Evolutionary conservation across 2,329 filamentous ascomycete genomes (phyloP).

Genomic region (Sphaerostilbella broomeana): DNA sequence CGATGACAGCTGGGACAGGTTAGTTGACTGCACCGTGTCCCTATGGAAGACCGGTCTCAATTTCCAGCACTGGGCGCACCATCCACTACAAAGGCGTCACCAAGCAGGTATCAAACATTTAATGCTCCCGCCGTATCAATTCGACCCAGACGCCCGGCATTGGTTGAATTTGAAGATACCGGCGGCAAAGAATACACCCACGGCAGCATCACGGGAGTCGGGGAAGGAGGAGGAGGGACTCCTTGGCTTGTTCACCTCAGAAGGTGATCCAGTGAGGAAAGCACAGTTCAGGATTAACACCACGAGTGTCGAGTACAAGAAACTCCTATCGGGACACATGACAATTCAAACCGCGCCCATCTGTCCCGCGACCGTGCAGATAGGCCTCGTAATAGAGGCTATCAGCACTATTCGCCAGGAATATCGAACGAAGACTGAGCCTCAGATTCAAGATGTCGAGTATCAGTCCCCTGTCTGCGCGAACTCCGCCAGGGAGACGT

Average conservation of each 20-base stretch:
- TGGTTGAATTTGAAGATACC: constrained; percentile 32
- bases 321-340: constrained; percentile 31
- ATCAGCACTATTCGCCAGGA: constrained; percentile 26
- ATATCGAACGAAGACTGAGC: constrained; percentile 17
- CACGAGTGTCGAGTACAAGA: constrained; percentile 25
- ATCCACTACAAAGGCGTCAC: constrained; percentile 18
- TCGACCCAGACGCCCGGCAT: constrained; percentile 30
- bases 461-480: constrained; percentile 22
- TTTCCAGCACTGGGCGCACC: constrained; percentile 33
- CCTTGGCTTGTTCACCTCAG: not conserved
- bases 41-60: constrained; percentile 36
- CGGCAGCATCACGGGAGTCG: constrained; percentile 3
- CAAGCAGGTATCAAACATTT: constrained; percentile 15
- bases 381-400: constrained; percentile 27
- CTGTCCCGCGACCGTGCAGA: constrained; percentile 30
- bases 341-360: constrained; percentile 33
- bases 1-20: not conserved
- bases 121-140: constrained; percentile 36
- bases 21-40: constrained; percentile 21
- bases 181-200: not conserved
- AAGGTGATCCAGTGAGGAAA: not conserved
- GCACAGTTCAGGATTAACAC: constrained; percentile 39
- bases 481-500: constrained; percentile 20
- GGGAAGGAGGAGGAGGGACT: not conserved
- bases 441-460: constrained; percentile 23